Evolutionary conservation across 257 asterid genomes (phyloP), one percentile per base, ranked within the genome.

Genomic region (Solanum corneliomulleri): DNA sequence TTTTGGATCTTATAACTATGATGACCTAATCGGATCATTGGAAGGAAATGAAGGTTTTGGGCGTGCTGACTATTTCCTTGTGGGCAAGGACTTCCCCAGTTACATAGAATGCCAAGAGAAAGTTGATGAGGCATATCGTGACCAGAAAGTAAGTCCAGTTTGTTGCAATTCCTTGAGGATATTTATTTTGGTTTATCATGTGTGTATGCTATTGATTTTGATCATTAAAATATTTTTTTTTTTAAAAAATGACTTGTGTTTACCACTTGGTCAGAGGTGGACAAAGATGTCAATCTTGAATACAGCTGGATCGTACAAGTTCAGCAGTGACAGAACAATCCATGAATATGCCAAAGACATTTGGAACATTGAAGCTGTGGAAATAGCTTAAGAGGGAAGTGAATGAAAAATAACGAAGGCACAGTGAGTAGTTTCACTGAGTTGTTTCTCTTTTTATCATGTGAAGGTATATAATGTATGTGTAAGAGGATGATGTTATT

Each of bases 31-130:
- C 21, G 98, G 96, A 86, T 94, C 98, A 29, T 89, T 96, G 90
- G 99, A 94, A 93, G 99, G 99, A 71, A 92, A 94, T 84, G 96
- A 94, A 88, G 97, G 99, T 66, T 96, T 89, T 66, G 99, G 98
- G 37, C 92, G 91, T 35, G 98, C 92, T 29, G 99, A 94, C 89
- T 94, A 96, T 91, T 96, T 96, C 92, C 99, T 96, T 12, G 98
- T 94, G 85, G 98, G 98, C 84, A 94, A 94, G 92, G 99, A 96
- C 91, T 94, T 94, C 88, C 98, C 98, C 18, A 93, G 98, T 88
- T 96, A 96, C 87, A 91, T 94, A 5, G 95, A 96, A 92, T 94
- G 98, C 94, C 98, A 96, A 93, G 98, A 94, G 90, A 91, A 90
- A 91, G 98, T 94, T 42, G 99, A 96, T 82, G 94, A 90, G 68